A percentile compares a stretch with the other conserved stretches of the same genome.
phyloP scores from a whole-genome alignment of 139 green algal species.

The Coccomyxa sp. region DNA sequence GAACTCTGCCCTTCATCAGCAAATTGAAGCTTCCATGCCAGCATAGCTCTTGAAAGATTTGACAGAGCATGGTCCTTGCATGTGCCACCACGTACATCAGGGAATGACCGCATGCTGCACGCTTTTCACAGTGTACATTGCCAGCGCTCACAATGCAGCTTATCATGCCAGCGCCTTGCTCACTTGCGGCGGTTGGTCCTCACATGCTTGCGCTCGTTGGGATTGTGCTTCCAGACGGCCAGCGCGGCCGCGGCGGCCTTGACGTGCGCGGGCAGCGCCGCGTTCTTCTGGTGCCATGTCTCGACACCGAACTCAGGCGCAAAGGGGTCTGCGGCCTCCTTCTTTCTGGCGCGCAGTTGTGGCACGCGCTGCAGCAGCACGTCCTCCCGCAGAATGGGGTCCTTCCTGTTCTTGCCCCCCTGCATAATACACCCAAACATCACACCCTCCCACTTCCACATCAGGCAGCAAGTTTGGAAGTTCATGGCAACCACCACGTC shows the following conservation, averaged over 20 bases:
- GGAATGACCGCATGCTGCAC: too few relatives aligned
- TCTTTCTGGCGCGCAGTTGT: constrained; percentile 27
- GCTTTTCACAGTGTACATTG: too few relatives aligned
- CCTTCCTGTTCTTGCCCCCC: constrained; percentile 50
- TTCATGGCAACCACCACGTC: too few relatives aligned
- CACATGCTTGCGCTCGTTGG: constrained; percentile 72
- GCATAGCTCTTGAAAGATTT: too few relatives aligned
- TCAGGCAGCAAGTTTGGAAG: too few relatives aligned
- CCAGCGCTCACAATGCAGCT: too few relatives aligned
- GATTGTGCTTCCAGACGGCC: constrained; percentile 65
- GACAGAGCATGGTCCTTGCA: too few relatives aligned
- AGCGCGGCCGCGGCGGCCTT: constrained; percentile 31
- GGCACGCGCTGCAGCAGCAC: constrained; percentile 63
- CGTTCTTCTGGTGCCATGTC: constrained; percentile 52
- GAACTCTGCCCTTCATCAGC: too few relatives aligned
- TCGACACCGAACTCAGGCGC: constrained; percentile 63
- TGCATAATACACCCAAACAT: constrained; percentile 19
- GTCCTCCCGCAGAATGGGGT: constrained; percentile 88
- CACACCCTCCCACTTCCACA: too few relatives aligned
- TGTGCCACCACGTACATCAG: too few relatives aligned
- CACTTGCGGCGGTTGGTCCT: constrained; percentile 55
- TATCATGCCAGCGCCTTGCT: too few relatives aligned
- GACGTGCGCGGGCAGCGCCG: constrained; percentile 1
- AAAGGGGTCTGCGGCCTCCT: constrained; percentile 58
- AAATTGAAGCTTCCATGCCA: too few relatives aligned